Evolutionary conservation across 805 yeast species (phyloP).

Genomic region (Cyberlindnera mycetangii): DNA sequence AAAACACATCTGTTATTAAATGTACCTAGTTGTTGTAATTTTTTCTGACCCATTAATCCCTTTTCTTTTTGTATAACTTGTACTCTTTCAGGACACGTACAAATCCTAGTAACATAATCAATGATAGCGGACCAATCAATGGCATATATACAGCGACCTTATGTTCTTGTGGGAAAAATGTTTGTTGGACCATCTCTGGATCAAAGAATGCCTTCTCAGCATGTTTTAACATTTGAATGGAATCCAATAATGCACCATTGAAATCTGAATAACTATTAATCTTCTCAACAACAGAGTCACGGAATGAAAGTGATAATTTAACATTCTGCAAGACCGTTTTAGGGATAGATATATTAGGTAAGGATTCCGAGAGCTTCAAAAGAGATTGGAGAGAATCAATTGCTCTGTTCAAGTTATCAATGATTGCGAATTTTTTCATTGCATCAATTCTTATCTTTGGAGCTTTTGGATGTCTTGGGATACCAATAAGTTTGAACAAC

Average conservation of each 20-base stretch:
- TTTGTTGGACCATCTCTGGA: conserved; percentile 92
- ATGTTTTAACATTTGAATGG: conserved; percentile 41
- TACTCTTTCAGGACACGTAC: conserved; percentile 44
- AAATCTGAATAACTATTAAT: conserved; percentile 27
- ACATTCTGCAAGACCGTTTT: conserved; percentile 61
- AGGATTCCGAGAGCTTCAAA: conserved; percentile 59
- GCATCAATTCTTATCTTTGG: conserved; percentile 64
- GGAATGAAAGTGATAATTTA: conserved; percentile 42
- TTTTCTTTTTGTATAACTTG: conserved; percentile 19
- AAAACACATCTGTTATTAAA: too few species aligned
- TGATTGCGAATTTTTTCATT: conserved; percentile 55
- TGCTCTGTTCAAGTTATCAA: conserved; percentile 58
- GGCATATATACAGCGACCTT: conserved; percentile 93
- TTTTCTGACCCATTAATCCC: conserved; percentile 3
- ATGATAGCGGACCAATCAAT: conserved; percentile 76
- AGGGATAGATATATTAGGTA: conserved; percentile 84
- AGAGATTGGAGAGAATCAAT: conserved; percentile 72
- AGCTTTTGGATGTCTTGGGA: conserved; percentile 55
- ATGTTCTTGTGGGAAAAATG: conserved; percentile 93
- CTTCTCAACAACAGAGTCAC: conserved; percentile 30
- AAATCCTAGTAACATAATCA: conserved; percentile 56
- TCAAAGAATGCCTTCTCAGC: conserved; percentile 80
- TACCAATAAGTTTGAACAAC: conserved; percentile 68
- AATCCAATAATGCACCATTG: conserved; percentile 54
- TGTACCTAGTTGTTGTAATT: too few species aligned